Base-by-base conservation (phyloP, 2,329 filamentous ascomycete genomes). In the Botrytis elliptica region DNA sequence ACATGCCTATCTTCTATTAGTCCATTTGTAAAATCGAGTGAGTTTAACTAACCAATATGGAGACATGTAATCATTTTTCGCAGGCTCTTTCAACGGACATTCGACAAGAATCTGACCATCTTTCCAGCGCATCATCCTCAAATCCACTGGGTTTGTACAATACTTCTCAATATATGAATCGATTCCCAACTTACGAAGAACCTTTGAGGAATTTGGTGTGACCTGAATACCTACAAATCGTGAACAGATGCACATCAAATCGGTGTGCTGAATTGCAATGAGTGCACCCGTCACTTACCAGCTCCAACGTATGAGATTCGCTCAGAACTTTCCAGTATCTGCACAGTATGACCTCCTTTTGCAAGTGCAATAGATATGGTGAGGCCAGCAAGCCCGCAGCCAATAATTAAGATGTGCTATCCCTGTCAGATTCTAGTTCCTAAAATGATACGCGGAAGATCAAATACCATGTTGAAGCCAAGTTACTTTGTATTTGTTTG, bases 351-450 rank as follows among this genome's bases (percentile, higher is more conserved):
- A 22, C 75, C 74, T 20, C 52, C 72, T 70, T 74, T 77, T 9
- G 72, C 72, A 25, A 77, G 44, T 8, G 72, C 65, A 57, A 77
- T 76, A 6, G 74, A 75, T 29, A 71, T 73, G 8, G 76, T 77
- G 40, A 77, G 73, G 22, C 75, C 75, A 22, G 76, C 74, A 3
- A 77, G 75, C 20, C 75, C 74, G 71, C 71, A 75, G 20, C 75
- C 75, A 20, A 77, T 76, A 33, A 76, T 73, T 18, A 77, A 73
- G 42, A 76, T 71, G 69, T 77, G 75, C 75, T 76, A 40, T 70
- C 16, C 38, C 44, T 67, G 36, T 67, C n/a, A 29, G 25, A 67
- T 55, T 36, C 25, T 25, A 20, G 7, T 5, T 40, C 9, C 16
- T 10, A 40, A n/a, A 14, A 55, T 2, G 44, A 36, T 52, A 57